Evolutionary conservation across 1,139 yeast genomes (phyloP).

Genomic region (Suhomyces atakaporum): DNA sequence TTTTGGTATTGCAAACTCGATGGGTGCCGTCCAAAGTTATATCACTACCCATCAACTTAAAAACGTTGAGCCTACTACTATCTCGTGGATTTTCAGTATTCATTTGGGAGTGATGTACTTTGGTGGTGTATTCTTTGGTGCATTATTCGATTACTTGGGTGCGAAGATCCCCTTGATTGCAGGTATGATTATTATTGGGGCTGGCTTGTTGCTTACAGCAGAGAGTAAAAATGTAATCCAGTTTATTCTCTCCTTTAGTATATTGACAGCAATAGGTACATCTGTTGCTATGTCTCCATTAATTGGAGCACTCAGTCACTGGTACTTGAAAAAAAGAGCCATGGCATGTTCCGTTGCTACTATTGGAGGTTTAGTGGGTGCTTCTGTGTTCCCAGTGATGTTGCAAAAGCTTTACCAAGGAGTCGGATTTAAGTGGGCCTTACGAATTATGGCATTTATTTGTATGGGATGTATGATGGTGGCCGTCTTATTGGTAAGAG

Average conservation of each 20-base stretch:
- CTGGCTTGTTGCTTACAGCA: conserved; percentile 56
- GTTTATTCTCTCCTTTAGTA: conserved; percentile 59
- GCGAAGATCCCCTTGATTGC: conserved; percentile 46
- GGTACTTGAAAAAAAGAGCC: conserved; percentile 58
- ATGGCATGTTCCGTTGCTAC: conserved; percentile 59
- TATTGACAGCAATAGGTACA: conserved; percentile 58
- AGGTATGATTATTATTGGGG: conserved; percentile 48
- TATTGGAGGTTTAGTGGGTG: conserved; percentile 65
- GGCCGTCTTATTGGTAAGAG: conserved; percentile 44
- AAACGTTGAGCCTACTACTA: conserved; percentile 40
- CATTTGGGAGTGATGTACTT: conserved; percentile 57
- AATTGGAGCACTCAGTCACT: conserved; percentile 61
- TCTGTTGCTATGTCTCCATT: conserved; percentile 61
- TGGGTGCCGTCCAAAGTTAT: conserved; percentile 64
- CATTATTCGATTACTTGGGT: conserved; percentile 60
- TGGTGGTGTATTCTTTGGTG: conserved; percentile 63
- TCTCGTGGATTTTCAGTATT: conserved; percentile 67
- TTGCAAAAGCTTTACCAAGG: conserved; percentile 46
- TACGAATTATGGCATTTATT: conserved; percentile 56
- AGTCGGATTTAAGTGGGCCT: conserved; percentile 64
- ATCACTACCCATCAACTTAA: conserved; percentile 52
- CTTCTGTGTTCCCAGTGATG: conserved; percentile 58
- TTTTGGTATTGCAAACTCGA: conserved; percentile 62
- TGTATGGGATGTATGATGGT: conserved; percentile 40
- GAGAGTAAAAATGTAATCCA: conserved; percentile 55